phyloP scores from a whole-genome alignment of 305 asterid species.

The Andrographis paniculata region DNA sequence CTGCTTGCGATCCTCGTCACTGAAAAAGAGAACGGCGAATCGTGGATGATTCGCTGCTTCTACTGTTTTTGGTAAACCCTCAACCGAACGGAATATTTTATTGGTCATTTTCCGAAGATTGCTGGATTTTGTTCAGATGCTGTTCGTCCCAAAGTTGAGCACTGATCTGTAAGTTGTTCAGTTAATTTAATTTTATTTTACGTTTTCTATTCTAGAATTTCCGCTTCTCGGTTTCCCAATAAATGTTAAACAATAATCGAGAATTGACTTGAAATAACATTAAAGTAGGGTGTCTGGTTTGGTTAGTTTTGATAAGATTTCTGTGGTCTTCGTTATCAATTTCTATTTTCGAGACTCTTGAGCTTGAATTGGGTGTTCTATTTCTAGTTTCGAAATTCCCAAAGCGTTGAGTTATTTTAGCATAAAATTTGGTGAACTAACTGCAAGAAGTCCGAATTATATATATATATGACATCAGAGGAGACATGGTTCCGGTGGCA shows the following conservation, averaged over 20 bases:
- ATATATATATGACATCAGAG: no score
- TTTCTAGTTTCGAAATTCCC: background rate
- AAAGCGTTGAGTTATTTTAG: conserved; percentile 2
- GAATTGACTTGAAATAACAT: background rate
- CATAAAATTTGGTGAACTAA: conserved; percentile 4
- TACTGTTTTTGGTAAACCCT: conserved; percentile 8
- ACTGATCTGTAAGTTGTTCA: conserved; percentile 28
- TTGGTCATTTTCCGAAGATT: no score
- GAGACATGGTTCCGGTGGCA: no score
- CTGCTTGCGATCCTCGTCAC: no score
- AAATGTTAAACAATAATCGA: conserved; percentile 6
- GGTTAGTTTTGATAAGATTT: conserved; percentile 6
- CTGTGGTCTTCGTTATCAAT: background rate
- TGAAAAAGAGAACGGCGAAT: no score
- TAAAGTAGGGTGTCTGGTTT: conserved; percentile 12
- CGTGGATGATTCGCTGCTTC: no score
- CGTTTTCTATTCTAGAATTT: background rate
- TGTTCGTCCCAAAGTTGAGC: conserved; percentile 15
- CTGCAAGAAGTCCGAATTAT: conserved; percentile 9
- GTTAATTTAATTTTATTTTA: conserved; percentile 4
- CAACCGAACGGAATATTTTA: conserved; percentile 9
- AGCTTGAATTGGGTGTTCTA: conserved; percentile 11
- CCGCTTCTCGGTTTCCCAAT: background rate
- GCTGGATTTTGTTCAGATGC: conserved; percentile 19
- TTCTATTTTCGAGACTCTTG: conserved; percentile 9